Evolutionary conservation across 805 yeast genomes (phyloP).

Genomic region (Teunomyces barrocoloradensis): DNA sequence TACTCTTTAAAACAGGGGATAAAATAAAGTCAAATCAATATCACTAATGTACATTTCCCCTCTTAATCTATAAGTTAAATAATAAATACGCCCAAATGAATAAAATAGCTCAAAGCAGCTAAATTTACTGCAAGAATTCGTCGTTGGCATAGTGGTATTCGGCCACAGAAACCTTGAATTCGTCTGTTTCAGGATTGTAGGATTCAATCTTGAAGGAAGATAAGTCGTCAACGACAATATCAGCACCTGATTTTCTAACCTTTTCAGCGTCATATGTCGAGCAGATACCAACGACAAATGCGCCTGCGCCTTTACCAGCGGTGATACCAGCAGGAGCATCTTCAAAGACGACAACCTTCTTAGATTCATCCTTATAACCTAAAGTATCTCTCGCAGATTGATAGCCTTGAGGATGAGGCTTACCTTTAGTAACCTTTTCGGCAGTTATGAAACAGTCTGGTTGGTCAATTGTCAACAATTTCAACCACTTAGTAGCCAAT

Average conservation of each 20-base stretch:
- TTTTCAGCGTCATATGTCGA: constrained; percentile 70
- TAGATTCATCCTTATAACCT: constrained; percentile 34
- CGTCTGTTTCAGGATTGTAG: constrained; percentile 39
- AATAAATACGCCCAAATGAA: constrained; percentile 18
- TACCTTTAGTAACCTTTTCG: constrained; percentile 73
- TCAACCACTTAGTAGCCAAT: constrained; percentile 78
- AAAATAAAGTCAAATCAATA: neutral
- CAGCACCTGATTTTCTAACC: constrained; percentile 75
- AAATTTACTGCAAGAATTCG: constrained; percentile 29
- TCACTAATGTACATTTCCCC: constrained; percentile 8
- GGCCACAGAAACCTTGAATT: constrained; percentile 38
- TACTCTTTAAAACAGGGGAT: neutral
- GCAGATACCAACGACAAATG: constrained; percentile 78
- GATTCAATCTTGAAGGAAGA: constrained; percentile 56
- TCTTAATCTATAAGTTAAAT: constrained; percentile 6
- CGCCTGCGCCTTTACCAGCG: constrained; percentile 84
- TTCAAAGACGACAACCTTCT: constrained; percentile 67
- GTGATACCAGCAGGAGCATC: constrained; percentile 87
- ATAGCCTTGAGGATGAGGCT: constrained; percentile 87
- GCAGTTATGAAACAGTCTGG: constrained; percentile 83
- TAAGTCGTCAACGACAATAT: constrained; percentile 75
- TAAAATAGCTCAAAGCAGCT: constrained; percentile 18
- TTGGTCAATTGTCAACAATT: constrained; percentile 53
- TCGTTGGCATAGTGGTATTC: constrained; percentile 45
- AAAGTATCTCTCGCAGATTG: constrained; percentile 51